These are phyloP conservation scores for Cladophialophora immunda DNA, from an alignment of 2,329 filamentous ascomycete species.

Conservation along the genomic window DNA sequence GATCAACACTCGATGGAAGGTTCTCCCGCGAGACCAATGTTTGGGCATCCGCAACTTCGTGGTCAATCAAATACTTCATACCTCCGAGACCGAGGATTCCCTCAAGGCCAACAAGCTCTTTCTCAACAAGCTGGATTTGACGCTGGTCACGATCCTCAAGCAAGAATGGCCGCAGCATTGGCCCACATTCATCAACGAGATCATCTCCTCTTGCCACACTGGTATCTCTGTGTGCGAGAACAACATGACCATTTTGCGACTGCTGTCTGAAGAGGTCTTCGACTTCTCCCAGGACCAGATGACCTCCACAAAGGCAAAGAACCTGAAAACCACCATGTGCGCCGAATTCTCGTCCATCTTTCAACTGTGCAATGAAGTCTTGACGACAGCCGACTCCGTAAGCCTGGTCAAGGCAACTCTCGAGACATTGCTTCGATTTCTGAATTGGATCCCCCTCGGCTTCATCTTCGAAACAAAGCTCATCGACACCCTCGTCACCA, in stretches of 20 bases:
- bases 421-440: conserved; percentile 92
- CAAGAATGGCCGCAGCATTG: conserved; percentile 99
- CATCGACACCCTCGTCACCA: conserved; percentile 90
- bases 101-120: conserved; percentile 85
- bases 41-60: conserved; percentile 99
- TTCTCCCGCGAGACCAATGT: conserved; percentile 93
- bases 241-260: conserved; percentile 97
- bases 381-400: conserved; percentile 86
- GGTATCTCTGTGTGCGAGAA: conserved; percentile 98
- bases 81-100: conserved; percentile 87
- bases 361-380: conserved; percentile 93
- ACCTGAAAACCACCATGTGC: conserved; percentile 98
- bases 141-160: conserved; percentile 96
- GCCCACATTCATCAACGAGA: conserved; percentile 99
- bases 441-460: conserved; percentile 98
- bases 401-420: conserved; percentile 95
- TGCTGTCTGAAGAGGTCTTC: conserved; percentile 97
- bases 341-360: conserved; percentile 99
- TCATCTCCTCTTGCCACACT: conserved; percentile 93
- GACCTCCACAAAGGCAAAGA: conserved; percentile 97
- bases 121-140: conserved; percentile 97
- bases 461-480: conserved; percentile 99
- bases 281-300: conserved; percentile 99
- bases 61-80: conserved; percentile 96
- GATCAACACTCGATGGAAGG: conserved; percentile 99